Evolutionary conservation across 805 yeast species (phyloP).

Genomic region (Ogataea thermomethanolica): DNA sequence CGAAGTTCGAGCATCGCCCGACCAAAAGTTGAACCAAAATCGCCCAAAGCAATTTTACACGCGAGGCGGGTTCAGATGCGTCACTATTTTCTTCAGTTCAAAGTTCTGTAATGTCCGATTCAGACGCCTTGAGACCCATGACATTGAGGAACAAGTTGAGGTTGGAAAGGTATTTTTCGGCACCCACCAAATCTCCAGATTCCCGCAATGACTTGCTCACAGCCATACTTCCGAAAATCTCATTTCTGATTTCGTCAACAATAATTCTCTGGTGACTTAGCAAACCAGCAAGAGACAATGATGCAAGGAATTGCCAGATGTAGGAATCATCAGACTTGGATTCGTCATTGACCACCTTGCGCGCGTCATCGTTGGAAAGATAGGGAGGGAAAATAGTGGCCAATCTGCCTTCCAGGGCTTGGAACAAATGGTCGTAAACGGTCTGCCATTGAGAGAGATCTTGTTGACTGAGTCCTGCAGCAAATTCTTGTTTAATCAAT

Average conservation of each 20-base stretch:
- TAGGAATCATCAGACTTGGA: slow-evolving; percentile 64
- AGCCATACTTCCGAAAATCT: slow-evolving; percentile 83
- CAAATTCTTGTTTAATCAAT: slow-evolving; percentile 79
- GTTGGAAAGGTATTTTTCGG: slow-evolving; percentile 58
- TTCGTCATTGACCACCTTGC: slow-evolving; percentile 34
- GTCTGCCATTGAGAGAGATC: slow-evolving; percentile 69
- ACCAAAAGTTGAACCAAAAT: neutral
- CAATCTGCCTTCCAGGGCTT: slow-evolving; percentile 72
- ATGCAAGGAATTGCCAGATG: slow-evolving; percentile 96
- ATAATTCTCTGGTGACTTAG: slow-evolving; percentile 87
- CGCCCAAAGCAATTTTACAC: neutral
- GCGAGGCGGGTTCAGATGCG: slow-evolving; percentile 6
- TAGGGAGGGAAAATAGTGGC: slow-evolving; percentile 78
- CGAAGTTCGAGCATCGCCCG: neutral
- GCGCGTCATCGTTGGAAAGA: slow-evolving; percentile 30
- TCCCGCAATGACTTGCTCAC: slow-evolving; percentile 54
- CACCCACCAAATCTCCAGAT: slow-evolving; percentile 42
- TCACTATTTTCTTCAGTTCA: slow-evolving; percentile 11
- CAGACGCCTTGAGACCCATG: slow-evolving; percentile 92
- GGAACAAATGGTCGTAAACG: slow-evolving; percentile 79
- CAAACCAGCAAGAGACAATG: slow-evolving; percentile 87
- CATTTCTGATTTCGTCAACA: slow-evolving; percentile 91
- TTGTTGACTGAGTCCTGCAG: slow-evolving; percentile 43
- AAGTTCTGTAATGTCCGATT: slow-evolving; percentile 81
- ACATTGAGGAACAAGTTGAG: slow-evolving; percentile 91